Evolutionary conservation across 805 yeast genomes (phyloP), one percentile per base, ranked within the genome.

Genomic region (Spathaspora arborariae): DNA sequence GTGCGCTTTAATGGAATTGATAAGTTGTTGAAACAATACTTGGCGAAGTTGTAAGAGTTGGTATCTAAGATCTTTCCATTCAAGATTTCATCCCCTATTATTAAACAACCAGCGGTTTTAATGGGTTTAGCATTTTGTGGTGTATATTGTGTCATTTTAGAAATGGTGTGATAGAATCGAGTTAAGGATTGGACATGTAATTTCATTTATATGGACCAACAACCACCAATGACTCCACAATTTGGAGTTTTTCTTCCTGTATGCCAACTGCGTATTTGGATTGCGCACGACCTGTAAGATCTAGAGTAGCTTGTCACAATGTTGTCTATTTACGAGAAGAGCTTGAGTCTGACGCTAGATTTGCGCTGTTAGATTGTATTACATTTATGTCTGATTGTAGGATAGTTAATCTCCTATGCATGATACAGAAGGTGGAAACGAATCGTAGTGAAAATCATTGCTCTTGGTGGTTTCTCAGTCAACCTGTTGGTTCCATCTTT

Each of bases 41-140:
- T 76, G 24, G 95, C 88, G 59, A 89, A 87, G 56, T 68, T 78
- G 51, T 76, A 69, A 6, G 95, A 85, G 62, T 89, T 89, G 1
- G 92, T 79, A 57, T 89, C 97, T 4, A 72, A 65, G 50, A 89
- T 88, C 64, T 89, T 89, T 5, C 96, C 95, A 54, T 88, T 89
- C 47, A 89, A 76, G 2, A 89, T 85, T 64, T 89, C 97, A 63
- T 89, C 96, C 4, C 96, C 96, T 44, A 89, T 89, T 38, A 84
- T 80, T 45, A 79, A 67, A 51, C 79, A 75, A 2, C 79, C 81
- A 1, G 81, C 79, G 2, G 69, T 61, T 41, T 54, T 51, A 9
- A 70, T 64, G 6, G 43, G 45, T 19, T 20, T 30, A 16, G 35
- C 10, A 5, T 24, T 13, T 30, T 10, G 35, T 3, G 15, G n/a